Conservation (phyloP, 2,329 filamentous ascomycete genomes). For the Beauveria sp. region DNA sequence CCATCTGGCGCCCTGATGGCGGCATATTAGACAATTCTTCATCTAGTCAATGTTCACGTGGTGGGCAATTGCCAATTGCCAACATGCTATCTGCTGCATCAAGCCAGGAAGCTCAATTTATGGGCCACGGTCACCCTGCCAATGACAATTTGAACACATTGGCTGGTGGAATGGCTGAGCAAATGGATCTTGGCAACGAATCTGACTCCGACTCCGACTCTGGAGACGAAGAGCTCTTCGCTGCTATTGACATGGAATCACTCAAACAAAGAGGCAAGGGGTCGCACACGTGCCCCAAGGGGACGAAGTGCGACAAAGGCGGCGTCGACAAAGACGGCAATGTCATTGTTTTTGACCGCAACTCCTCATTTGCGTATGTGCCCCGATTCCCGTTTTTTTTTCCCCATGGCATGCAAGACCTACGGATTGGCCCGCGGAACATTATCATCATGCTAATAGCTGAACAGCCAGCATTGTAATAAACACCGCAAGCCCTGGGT, state of each 20-base stretch:
- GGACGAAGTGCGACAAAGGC: constrained; percentile 30
- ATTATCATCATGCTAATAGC: background rate
- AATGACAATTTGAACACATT: background rate
- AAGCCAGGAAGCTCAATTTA: background rate
- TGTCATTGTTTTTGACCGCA: constrained; percentile 32
- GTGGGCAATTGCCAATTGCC: background rate
- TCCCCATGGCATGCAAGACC: background rate
- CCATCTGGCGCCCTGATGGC: constrained; percentile 21
- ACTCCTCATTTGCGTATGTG: constrained; percentile 33
- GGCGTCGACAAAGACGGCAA: constrained; percentile 32
- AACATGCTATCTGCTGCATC: background rate
- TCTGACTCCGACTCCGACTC: constrained; percentile 25
- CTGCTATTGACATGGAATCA: constrained; percentile 30
- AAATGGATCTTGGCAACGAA: constrained; percentile 1
- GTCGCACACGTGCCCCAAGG: constrained; percentile 29
- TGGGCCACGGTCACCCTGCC: background rate
- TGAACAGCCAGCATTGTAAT: constrained; percentile 34
- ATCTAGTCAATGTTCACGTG: background rate
- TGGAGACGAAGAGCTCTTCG: constrained; percentile 28
- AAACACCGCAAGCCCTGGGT: constrained; percentile 36
- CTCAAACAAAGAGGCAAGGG: constrained; percentile 33
- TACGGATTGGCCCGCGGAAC: background rate
- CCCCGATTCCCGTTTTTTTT: background rate
- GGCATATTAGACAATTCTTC: background rate
- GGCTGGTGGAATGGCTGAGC: background rate